Percentiles rank a stretch among this genome's conserved stretches.
These are phyloP conservation scores for Citrus hindsii DNA, from an alignment of 345 rosid genomes.

Conservation along the genomic window DNA sequence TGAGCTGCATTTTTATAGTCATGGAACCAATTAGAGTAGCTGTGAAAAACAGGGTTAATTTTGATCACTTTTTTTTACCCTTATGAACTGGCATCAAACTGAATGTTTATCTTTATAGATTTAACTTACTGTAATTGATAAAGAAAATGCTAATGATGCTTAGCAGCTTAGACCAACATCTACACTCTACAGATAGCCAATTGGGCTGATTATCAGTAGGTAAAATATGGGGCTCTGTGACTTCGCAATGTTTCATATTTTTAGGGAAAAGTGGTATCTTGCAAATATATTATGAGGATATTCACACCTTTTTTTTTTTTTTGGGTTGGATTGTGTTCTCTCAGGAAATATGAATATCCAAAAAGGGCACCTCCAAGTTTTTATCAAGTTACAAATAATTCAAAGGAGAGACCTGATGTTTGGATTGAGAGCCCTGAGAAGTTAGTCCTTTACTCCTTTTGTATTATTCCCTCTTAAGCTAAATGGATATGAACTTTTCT, in stretches of 20 bases:
- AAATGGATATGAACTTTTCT: conserved; percentile 3
- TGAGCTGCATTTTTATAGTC: not conserved
- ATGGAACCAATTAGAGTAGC: conserved; percentile 9
- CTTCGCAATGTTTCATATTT: not conserved
- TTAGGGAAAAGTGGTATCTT: not conserved
- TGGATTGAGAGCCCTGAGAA: conserved; percentile 98
- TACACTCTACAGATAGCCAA: not conserved
- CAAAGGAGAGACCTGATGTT: conserved; percentile 96
- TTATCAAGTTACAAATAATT: conserved; percentile 80
- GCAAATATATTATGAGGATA: too few species aligned
- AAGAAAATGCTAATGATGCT: not conserved
- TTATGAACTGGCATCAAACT: not conserved
- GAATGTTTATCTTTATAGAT: not conserved
- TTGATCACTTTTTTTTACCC: not conserved
- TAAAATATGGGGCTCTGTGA: not conserved
- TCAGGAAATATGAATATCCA: conserved; percentile 83
- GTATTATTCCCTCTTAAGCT: conserved; percentile 6
- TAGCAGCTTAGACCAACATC: not conserved
- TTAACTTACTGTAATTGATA: not conserved
- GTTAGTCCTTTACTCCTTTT: conserved; percentile 52
- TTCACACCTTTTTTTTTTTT: not conserved
- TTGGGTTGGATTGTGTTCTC: conserved; percentile 3
- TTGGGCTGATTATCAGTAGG: not conserved
- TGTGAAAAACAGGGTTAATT: not conserved
- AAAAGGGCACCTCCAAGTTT: conserved; percentile 79